phyloP scores from a whole-genome alignment of 371 early-diverging fungal genomes.

The Gilbertella persicaria region DNA sequence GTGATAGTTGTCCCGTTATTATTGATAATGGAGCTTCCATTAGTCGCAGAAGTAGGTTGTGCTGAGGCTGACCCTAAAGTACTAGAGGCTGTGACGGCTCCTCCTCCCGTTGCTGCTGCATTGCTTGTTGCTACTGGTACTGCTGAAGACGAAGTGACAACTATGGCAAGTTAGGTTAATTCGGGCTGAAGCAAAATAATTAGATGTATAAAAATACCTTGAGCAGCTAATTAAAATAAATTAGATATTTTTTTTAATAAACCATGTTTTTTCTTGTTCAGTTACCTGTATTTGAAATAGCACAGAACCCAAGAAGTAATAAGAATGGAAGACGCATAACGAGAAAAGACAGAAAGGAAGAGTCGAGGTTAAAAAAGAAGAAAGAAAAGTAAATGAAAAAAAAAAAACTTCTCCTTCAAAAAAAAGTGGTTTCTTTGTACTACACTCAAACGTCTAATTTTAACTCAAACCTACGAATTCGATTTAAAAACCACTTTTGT shows the following conservation, averaged over 20 bases:
- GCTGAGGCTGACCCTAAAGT: background rate
- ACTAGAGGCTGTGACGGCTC: background rate
- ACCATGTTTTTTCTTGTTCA: background rate
- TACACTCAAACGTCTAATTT: background rate
- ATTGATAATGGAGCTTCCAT: background rate
- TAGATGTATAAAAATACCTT: constrained; percentile 20
- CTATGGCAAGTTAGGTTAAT: no score
- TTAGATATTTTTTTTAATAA: background rate
- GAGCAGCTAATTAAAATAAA: constrained; percentile 19
- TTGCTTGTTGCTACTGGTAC: background rate
- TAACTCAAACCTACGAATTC: no score
- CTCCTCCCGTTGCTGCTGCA: background rate
- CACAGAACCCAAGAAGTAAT: background rate
- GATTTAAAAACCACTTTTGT: no score
- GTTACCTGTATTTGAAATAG: constrained; percentile 13
- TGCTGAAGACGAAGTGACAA: background rate
- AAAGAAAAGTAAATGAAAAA: constrained; percentile 4
- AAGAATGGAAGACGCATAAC: constrained; percentile 5
- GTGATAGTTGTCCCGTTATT: background rate
- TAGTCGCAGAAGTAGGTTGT: background rate
- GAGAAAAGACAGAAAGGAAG: background rate
- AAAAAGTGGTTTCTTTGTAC: constrained; percentile 3
- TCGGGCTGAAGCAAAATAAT: background rate
- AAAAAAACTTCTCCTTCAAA: constrained; percentile 1
- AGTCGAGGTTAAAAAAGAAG: no score